A percentile compares a stretch with the other conserved stretches of the same genome.
Evolutionary conservation across 306 rosid species (phyloP).

Genomic region (Vigna nakashimae): DNA sequence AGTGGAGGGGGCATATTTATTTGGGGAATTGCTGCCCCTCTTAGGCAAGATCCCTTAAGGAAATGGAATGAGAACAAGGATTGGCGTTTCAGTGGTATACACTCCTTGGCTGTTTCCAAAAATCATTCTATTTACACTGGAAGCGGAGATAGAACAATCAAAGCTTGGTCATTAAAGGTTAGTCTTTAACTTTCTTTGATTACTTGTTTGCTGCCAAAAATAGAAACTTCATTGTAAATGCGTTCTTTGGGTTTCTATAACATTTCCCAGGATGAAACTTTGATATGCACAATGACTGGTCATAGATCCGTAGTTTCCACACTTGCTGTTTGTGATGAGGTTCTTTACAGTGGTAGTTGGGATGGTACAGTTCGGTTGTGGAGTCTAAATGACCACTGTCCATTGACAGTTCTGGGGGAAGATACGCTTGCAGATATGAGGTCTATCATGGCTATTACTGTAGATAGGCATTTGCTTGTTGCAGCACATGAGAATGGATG

Average conservation of each 20-base stretch:
- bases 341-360: conserved; percentile 98
- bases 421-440: conserved; percentile 58
- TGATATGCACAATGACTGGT: conserved; percentile 80
- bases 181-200: conserved; percentile 34
- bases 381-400: conserved; percentile 87
- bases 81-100: conserved; percentile 98
- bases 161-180: conserved; percentile 86
- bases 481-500: conserved; percentile 85
- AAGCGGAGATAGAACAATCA: conserved; percentile 87
- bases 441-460: conserved; percentile 70
- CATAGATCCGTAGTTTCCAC: conserved; percentile 89
- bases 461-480: conserved; percentile 65
- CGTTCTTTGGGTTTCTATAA: conserved; percentile 41
- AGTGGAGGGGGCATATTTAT: conserved; percentile 81
- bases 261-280: conserved; percentile 69
- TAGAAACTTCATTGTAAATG: conserved; percentile 30
- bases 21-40: conserved; percentile 68
- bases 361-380: conserved; percentile 93
- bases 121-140: conserved; percentile 73
- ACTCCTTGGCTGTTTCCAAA: conserved; percentile 67
- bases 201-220: conserved; percentile 21
- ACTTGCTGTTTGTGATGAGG: conserved; percentile 66
- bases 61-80: conserved; percentile 86
- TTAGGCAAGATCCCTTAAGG: conserved; percentile 69
- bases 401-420: conserved; percentile 79